Conservation (phyloP, 106 monocot species). For the Apostasia ramifera region DNA sequence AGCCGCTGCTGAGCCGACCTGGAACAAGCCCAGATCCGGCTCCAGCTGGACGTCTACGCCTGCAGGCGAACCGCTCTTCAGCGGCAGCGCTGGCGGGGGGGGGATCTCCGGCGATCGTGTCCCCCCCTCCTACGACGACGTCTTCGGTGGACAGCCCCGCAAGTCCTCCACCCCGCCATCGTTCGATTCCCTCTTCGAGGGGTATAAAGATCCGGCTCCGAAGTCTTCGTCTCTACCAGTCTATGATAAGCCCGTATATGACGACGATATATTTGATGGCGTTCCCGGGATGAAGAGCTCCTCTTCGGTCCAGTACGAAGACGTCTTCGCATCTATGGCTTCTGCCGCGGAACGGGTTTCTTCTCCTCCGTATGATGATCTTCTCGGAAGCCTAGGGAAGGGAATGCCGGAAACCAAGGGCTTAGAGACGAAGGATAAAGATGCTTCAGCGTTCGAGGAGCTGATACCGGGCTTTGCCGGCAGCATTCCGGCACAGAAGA, state of each 20-base stretch:
- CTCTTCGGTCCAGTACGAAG: constrained; percentile 19
- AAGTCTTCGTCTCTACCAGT: constrained; percentile 23
- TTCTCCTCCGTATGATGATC: constrained; percentile 24
- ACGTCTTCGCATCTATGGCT: constrained; percentile 33
- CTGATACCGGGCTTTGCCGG: constrained; percentile 55
- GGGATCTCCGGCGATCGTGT: neutral
- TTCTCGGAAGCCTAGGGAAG: constrained; percentile 28
- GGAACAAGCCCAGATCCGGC: constrained; percentile 10
- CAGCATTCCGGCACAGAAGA: constrained; percentile 18
- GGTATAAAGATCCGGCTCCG: constrained; percentile 13
- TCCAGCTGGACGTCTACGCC: neutral
- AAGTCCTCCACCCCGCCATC: constrained; percentile 12
- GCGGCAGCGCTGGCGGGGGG: constrained; percentile 8
- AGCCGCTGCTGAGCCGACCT: neutral
- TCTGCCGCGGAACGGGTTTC: constrained; percentile 1
- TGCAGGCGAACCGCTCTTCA: neutral
- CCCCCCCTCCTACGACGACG: constrained; percentile 20
- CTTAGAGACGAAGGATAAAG: constrained; percentile 5
- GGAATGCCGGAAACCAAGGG: constrained; percentile 9
- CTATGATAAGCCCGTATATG: constrained; percentile 60
- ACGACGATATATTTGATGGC: constrained; percentile 58
- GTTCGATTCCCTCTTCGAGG: constrained; percentile 26
- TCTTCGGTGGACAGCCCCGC: constrained; percentile 12
- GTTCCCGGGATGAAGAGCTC: constrained; percentile 42
- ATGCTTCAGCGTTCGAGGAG: constrained; percentile 34